Evolutionary conservation across 2,329 filamentous ascomycete species (phyloP).

Genomic region (Cladobotryum protrusum): DNA sequence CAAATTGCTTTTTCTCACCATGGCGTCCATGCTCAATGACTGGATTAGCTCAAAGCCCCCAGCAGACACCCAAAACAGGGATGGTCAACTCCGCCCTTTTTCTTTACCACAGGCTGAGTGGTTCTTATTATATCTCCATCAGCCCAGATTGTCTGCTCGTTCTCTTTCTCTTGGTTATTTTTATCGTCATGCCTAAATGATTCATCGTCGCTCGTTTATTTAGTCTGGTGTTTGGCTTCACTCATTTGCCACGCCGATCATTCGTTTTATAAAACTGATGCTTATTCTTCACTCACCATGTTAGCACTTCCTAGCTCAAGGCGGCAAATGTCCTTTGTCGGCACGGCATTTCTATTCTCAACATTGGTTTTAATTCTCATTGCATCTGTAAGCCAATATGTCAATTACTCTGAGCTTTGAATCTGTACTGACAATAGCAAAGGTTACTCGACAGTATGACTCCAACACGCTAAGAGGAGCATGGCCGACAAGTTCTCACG

Average conservation of each 20-base stretch:
- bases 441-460: background rate
- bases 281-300: background rate
- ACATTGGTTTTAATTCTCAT: slow-evolving; percentile 9
- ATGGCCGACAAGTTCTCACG: background rate
- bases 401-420: no score
- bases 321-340: slow-evolving; percentile 2
- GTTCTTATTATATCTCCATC: no score
- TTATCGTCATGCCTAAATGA: background rate
- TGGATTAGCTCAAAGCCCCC: no score
- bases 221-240: background rate
- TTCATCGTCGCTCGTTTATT: background rate
- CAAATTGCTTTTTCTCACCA: no score
- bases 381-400: slow-evolving; percentile 4
- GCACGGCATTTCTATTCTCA: slow-evolving; percentile 10
- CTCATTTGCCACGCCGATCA: background rate
- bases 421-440: background rate
- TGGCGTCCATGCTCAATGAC: no score
- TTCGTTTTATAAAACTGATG: background rate
- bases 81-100: no score
- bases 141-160: background rate
- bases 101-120: no score
- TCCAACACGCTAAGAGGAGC: background rate
- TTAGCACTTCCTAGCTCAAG: background rate
- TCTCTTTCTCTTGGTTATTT: background rate
- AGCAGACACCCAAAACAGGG: no score